These are phyloP conservation scores for Elsinoe fawcettii DNA, from an alignment of 2,329 filamentous ascomycete genomes.

Conservation along the genomic window DNA sequence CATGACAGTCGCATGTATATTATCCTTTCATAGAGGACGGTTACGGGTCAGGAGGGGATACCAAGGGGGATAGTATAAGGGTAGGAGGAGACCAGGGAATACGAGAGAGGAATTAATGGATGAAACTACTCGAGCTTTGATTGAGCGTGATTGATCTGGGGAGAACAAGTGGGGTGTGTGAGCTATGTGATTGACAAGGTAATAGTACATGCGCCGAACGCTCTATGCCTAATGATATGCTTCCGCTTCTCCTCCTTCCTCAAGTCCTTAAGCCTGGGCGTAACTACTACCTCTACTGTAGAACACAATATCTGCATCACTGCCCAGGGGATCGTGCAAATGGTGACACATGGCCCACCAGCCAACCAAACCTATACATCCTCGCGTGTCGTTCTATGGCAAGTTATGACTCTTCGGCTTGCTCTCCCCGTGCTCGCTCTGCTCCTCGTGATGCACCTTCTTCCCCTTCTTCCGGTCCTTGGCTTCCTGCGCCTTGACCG, in stretches of 20 bases:
- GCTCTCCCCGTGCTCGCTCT: neutral
- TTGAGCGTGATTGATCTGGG: too few relatives aligned
- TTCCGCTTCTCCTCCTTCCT: neutral
- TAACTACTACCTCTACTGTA: neutral
- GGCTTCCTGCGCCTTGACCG: conserved; percentile 26
- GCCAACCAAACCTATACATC: too few relatives aligned
- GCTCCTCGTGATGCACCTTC: conserved; percentile 36
- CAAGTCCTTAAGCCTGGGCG: too few relatives aligned
- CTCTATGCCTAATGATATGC: neutral
- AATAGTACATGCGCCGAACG: conserved; percentile 1
- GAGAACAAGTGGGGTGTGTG: too few relatives aligned
- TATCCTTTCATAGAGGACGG: neutral
- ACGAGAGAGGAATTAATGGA: neutral
- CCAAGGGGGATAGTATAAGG: too few relatives aligned
- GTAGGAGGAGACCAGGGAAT: too few relatives aligned
- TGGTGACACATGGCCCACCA: too few relatives aligned
- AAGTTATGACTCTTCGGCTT: conserved; percentile 11
- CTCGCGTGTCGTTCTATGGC: too few relatives aligned
- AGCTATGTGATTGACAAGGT: neutral
- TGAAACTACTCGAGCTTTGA: too few relatives aligned
- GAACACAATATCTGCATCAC: too few relatives aligned
- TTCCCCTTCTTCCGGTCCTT: conserved; percentile 53
- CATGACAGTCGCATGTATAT: conserved; percentile 11
- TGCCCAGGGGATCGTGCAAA: too few relatives aligned
- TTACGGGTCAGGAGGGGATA: neutral